phyloP scores from a whole-genome alignment of 1,284 basidiomycete genomes.

The Ganoderma sinense region DNA sequence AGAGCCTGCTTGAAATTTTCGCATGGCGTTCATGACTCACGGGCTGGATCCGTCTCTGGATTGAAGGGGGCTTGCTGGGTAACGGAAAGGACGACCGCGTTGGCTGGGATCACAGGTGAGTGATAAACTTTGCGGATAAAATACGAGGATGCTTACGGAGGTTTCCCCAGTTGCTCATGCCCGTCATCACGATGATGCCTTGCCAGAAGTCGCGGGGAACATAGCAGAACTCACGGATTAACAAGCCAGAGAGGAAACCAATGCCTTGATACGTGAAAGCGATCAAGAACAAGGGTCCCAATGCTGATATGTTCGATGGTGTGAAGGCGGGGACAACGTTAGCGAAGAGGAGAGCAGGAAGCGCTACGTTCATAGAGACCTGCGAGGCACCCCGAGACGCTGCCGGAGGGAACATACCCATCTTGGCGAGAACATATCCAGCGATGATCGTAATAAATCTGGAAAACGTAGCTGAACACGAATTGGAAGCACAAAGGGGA shows the following conservation, averaged over 20 bases:
- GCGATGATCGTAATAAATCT: constrained; percentile 45
- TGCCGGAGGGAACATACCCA: constrained; percentile 44
- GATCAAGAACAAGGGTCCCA: constrained; percentile 47
- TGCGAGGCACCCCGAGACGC: constrained; percentile 48
- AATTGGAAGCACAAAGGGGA: neutral
- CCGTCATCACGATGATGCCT: constrained; percentile 46
- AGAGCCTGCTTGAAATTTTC: neutral
- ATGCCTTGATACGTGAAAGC: constrained; percentile 44
- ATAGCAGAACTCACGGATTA: constrained; percentile 49
- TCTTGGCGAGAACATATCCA: constrained; percentile 43
- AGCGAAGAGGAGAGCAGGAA: constrained; percentile 49
- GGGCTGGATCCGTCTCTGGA: constrained; percentile 49
- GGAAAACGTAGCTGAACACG: neutral
- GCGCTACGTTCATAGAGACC: constrained; percentile 48
- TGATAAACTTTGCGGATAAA: neutral
- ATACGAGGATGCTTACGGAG: constrained; percentile 36
- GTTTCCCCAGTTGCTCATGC: constrained; percentile 60
- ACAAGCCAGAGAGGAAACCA: constrained; percentile 43
- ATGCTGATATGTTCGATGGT: constrained; percentile 42
- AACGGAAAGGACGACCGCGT: constrained; percentile 55
- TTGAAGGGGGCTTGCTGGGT: constrained; percentile 54
- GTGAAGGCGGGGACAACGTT: constrained; percentile 51
- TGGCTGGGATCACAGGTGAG: constrained; percentile 39
- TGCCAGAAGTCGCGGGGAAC: constrained; percentile 52
- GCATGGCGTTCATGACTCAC: constrained; percentile 35